Evolutionary conservation across 2,329 filamentous ascomycete genomes (phyloP), one percentile per base, ranked within the genome.

Genomic region (Fusarium sp.): DNA sequence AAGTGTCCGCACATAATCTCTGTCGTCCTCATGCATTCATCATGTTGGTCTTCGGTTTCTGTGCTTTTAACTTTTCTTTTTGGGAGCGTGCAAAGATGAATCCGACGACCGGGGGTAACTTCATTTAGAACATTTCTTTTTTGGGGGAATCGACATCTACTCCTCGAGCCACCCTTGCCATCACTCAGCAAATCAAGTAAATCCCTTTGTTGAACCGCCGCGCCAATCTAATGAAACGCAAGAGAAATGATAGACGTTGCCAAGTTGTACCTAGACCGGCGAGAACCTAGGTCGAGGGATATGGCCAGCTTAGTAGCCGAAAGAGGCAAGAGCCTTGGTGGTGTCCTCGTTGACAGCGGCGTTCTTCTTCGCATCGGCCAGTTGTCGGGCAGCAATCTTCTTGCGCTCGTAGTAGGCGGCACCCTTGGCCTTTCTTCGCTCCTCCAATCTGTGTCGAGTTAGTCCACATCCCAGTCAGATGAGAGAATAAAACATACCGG

Each of bases 361-460:
- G 81, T 85, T 91, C 90, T 94, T 94, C 90, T 96, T 91, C 75
- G 94, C 93, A 79, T 97, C 91, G 74, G 89, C 85, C 75, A 97
- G 84, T 85, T 96, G 92, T 87, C 91, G 91, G 80, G 90, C 88
- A 74, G 91, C 91, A 73, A 92, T 88, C 92, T 96, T 97, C 95
- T 98, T 99, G 88, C 93, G 93, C 88, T 96, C 93, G 89, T 98
- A 98, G 91, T 97, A 99, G 80, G 95, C 95, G 74, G 91, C 88
- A 78, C 93, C 91, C 92, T 98, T 99, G 82, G 96, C 94, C 88
- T 99, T 99, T 87, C 95, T 92, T 84, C 94, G 89, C 89, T 99
- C 95, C 88, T 99, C 95, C 78, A 99, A 89, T 84, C 95, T 98
- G 76, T 73, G 59, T 47, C 43, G 42, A 61, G 61, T 73, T 65